A percentile compares a stretch with the other conserved stretches of the same genome.
phyloP scores from a whole-genome alignment of 768 basidiomycete genomes.

The Multifurca ochricompacta region DNA sequence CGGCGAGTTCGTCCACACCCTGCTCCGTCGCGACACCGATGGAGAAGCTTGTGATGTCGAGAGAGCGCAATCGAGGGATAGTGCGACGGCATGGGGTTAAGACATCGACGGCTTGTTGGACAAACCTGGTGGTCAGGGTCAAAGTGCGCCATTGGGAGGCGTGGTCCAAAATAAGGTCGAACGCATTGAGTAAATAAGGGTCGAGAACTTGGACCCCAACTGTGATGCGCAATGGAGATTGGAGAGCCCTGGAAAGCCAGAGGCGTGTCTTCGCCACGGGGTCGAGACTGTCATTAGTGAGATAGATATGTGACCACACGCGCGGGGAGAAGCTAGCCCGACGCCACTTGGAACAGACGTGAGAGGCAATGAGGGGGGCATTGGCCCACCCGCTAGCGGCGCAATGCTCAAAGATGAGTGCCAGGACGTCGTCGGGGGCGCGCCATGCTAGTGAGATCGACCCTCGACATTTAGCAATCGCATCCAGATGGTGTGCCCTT shows the following conservation, averaged over 20 bases:
- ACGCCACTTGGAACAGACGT: conserved; percentile 55
- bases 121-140: conserved; percentile 32
- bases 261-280: conserved; percentile 36
- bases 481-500: conserved; percentile 35
- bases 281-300: conserved; percentile 39
- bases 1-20: conserved; percentile 8
- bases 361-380: conserved; percentile 47
- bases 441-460: conserved; percentile 49
- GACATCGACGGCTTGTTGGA: conserved; percentile 34
- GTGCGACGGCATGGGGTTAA: conserved; percentile 31
- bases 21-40: neutral
- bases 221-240: conserved; percentile 38
- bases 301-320: conserved; percentile 51
- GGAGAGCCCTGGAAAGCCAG: conserved; percentile 44
- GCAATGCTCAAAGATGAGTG: conserved; percentile 45
- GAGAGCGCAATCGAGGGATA: conserved; percentile 32
- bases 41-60: conserved; percentile 24
- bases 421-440: conserved; percentile 47
- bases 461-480: conserved; percentile 38
- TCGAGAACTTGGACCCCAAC: conserved; percentile 34
- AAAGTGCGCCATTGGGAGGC: conserved; percentile 40
- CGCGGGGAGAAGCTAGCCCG: conserved; percentile 42
- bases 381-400: conserved; percentile 43
- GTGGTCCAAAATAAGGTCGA: conserved; percentile 31
- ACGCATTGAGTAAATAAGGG: neutral